These are phyloP conservation scores for Fusarium irregulare DNA, from an alignment of 2,329 filamentous ascomycete genomes.

Conservation along the genomic window DNA sequence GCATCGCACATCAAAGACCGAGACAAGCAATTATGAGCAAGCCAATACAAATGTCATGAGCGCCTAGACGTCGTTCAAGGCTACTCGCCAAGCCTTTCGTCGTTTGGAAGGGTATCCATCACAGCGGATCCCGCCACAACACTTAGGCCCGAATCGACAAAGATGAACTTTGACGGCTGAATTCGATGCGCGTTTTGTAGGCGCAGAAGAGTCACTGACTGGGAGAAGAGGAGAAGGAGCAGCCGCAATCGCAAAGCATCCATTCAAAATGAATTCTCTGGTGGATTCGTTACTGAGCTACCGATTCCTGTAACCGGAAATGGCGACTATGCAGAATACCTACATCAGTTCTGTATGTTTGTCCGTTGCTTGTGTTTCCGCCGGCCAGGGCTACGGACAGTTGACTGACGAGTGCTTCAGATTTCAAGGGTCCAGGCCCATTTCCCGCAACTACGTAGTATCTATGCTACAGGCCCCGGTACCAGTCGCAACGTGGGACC, in stretches of 20 bases:
- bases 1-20: conserved; percentile 35
- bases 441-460: conserved; percentile 11
- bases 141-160: conserved; percentile 39
- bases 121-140: conserved; percentile 35
- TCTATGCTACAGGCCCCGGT: not conserved
- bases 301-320: conserved; percentile 21
- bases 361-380: conserved; percentile 8
- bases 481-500: not conserved
- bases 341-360: not conserved
- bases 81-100: conserved; percentile 32
- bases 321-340: not conserved
- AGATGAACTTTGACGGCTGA: conserved; percentile 23
- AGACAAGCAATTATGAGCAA: conserved; percentile 12
- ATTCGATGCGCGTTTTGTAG: conserved; percentile 30
- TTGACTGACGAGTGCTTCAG: conserved; percentile 26
- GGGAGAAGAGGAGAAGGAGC: not conserved
- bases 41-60: not conserved
- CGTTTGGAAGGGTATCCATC: conserved; percentile 30
- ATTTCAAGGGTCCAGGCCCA: conserved; percentile 35
- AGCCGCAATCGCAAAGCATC: not conserved
- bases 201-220: conserved; percentile 22
- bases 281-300: conserved; percentile 10
- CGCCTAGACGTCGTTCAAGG: conserved; percentile 9
- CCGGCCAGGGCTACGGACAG: conserved; percentile 18
- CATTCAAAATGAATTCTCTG: not conserved